These are phyloP conservation scores for Serendipita sp. DNA, from an alignment of 1,284 basidiomycete species.

Conservation along the genomic window DNA sequence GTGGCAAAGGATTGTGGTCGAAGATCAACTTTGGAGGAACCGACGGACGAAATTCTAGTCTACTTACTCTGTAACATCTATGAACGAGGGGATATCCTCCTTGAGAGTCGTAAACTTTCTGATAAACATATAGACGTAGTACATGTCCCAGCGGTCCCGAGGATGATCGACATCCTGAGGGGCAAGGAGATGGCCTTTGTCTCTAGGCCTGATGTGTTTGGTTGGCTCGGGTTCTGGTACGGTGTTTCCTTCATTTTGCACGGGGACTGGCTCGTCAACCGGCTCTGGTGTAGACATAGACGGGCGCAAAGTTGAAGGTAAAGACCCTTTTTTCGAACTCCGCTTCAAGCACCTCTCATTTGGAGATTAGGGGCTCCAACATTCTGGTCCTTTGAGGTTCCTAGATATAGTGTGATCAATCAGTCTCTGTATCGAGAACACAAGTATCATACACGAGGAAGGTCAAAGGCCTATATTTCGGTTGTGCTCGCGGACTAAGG, in stretches of 20 bases:
- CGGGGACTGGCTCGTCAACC: neutral
- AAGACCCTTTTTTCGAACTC: neutral
- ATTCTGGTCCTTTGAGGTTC: no score
- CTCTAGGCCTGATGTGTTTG: neutral
- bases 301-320: neutral
- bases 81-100: conserved; percentile 57
- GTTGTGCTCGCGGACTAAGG: no score
- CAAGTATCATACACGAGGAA: no score
- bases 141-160: conserved; percentile 66
- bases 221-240: neutral
- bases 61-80: conserved; percentile 65
- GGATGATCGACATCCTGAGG: conserved; percentile 59
- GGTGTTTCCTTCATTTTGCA: neutral
- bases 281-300: neutral
- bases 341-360: no score
- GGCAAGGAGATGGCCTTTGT: conserved; percentile 58
- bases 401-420: no score
- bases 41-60: neutral
- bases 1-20: conserved; percentile 7
- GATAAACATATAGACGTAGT: conserved; percentile 71
- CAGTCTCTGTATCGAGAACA: no score
- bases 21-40: neutral
- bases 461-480: no score
- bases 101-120: conserved; percentile 62
- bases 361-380: no score